These are phyloP conservation scores for Vaccinium vitisidaea DNA, from an alignment of 148 eudicot species.

Conservation along the genomic window DNA sequence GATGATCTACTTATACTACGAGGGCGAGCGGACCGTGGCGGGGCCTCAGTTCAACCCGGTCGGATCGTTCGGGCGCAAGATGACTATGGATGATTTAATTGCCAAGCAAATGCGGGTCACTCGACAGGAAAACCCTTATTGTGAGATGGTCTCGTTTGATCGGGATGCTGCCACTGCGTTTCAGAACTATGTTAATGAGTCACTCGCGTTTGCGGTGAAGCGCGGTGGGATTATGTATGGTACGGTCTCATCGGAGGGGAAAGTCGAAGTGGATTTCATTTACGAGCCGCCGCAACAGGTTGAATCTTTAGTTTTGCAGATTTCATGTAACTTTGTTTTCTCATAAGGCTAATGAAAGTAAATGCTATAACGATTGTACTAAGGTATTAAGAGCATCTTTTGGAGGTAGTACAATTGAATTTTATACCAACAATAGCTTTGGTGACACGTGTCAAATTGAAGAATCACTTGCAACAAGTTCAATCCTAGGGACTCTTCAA, in stretches of 20 bases:
- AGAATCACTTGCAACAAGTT: not conserved
- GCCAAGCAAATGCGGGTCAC: constrained; percentile 83
- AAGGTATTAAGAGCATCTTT: too few relatives aligned
- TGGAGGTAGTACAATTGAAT: too few relatives aligned
- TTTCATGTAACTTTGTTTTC: not conserved
- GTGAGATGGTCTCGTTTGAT: constrained; percentile 80
- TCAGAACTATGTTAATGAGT: constrained; percentile 77
- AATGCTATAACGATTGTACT: not conserved
- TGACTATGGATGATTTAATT: constrained; percentile 92
- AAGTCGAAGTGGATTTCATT: constrained; percentile 82
- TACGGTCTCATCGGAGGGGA: constrained; percentile 60
- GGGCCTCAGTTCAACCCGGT: constrained; percentile 54
- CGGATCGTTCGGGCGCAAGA: constrained; percentile 85
- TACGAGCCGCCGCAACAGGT: constrained; percentile 92
- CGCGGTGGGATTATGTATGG: constrained; percentile 95
- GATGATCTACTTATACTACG: constrained; percentile 54
- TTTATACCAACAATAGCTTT: too few relatives aligned
- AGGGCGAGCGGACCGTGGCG: constrained; percentile 59
- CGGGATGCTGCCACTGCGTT: constrained; percentile 80
- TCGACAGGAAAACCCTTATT: constrained; percentile 71
- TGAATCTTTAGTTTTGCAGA: not conserved
- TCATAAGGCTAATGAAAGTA: not conserved
- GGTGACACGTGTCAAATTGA: not conserved
- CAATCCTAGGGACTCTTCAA: not conserved
- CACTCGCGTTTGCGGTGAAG: constrained; percentile 71